Evolutionary conservation across 2,329 filamentous ascomycete species (phyloP), one percentile per base, ranked within the genome.

Genomic region (Rhynchosporium agropyri): DNA sequence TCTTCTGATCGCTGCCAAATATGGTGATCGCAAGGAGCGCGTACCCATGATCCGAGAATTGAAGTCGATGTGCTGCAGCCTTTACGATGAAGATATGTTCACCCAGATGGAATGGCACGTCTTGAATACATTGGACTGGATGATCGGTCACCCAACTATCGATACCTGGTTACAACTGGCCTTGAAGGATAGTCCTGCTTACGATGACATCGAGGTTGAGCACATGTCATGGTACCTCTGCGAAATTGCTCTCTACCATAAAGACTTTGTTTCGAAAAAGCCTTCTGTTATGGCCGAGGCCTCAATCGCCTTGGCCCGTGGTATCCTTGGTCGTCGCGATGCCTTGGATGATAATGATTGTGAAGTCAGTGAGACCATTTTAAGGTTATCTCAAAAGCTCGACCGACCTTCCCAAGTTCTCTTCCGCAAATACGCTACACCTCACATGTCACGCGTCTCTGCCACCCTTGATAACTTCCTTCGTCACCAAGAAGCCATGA

Each of bases 91-190:
- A 56, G 94, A 97, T 79, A 99, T 99, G 95, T 99, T 99, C 80
- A 94, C 93, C 10, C 95, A 99, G 78, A 99, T 99, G 95, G 95
- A 99, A 80, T 98, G 96, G 93, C 95, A 99, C 77, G 94, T 99
- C 43, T 84, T 99, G 71, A 96, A 97, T 79, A 99, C 95, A 1
- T 85, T 99, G 64, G 92, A 96, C 76, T 99, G 95, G 95, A 87
- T 89, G 69, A 90, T 99, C 70, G 95, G 95, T 61, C 94, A 98
- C 79, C 93, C 95, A 1, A 98, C 95, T 33, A 91, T 97, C 69
- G 94, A 98, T 77, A 91, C 89, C 76, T 99, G 97, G 79, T 84
- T 96, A 53, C 90, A 97, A 74, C 81, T 97, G 65, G 92, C 94
- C 66, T 85, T 96, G 45, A 85, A 90, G 51, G 91, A 97, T 76